Percentiles rank a stretch among this genome's conserved stretches.
phyloP scores from a whole-genome alignment of 2,329 filamentous ascomycete species.

The Xylariales sp. region DNA sequence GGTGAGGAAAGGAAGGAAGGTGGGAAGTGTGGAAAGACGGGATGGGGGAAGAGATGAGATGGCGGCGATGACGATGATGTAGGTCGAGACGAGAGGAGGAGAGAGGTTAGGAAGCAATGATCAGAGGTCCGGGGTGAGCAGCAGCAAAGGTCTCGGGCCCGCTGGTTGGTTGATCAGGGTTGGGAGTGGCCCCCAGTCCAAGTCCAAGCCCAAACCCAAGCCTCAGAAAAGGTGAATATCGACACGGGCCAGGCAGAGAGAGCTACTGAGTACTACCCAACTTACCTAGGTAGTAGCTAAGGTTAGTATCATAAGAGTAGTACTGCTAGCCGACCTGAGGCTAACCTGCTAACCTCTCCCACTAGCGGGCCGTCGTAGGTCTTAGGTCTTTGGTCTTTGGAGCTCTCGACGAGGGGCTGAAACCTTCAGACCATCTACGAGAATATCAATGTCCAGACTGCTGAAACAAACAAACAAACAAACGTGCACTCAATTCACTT shows the following conservation, averaged over 20 bases:
- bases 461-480: too few species aligned
- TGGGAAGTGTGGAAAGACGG: constrained; percentile 7
- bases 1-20: constrained; percentile 16
- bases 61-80: constrained; percentile 20
- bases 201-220: too few species aligned
- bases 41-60: constrained; percentile 13
- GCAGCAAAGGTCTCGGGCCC: neutral
- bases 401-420: too few species aligned
- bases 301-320: neutral
- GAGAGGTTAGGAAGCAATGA: constrained; percentile 10
- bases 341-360: neutral
- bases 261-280: too few species aligned
- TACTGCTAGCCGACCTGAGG: neutral
- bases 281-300: too few species aligned
- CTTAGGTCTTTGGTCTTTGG: too few species aligned
- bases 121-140: neutral
- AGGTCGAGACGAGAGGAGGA: constrained; percentile 21
- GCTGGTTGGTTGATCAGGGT: too few species aligned
- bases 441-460: too few species aligned
- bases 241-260: too few species aligned
- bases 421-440: too few species aligned
- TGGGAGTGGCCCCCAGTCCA: neutral
- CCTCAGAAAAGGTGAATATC: too few species aligned
- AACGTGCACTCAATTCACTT: too few species aligned
- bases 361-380: neutral